Evolutionary conservation across 495 filamentous ascomycete genomes (phyloP), one percentile per base, ranked within the genome.

Genomic region (Aspergillus sclerotioniger): DNA sequence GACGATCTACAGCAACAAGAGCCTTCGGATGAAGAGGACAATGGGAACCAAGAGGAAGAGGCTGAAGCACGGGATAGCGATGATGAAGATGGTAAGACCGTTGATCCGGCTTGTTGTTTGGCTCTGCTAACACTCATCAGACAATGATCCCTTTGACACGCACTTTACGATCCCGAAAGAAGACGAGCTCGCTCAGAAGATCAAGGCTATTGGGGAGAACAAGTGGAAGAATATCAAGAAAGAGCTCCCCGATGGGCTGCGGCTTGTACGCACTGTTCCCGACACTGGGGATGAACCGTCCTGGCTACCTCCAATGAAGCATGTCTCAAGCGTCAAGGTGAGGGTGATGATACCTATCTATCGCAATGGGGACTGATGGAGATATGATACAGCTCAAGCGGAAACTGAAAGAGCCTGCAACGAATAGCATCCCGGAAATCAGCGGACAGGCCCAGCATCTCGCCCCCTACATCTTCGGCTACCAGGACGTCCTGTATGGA

Each of bases 401-500:
- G 31, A 81, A 75, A 60, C 56, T 82, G 29, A 69, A 66, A 47
- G 53, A 65, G 25, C 62, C 73, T 16, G 73, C 71, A 10, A 67
- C 62, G 31, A 67, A 75, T 41, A 21, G 64, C 20, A 54, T 81
- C 7, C 69, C 71, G 17, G 64, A 59, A 19, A 65, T 81, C 35
- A 67, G 59, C 13, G 71, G 68, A 3, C 57, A 70, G 50, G 57
- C 62, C 53, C 65, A 76, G 43, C 62, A 69, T 15, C 50, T 81
- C 4, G 69, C 77, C 3, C 71, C 72, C 6, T 74, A 75, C 57
- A 66, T 82, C 37, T 81, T 95, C 67, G 82, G 85, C 61, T 95
- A 98, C 68, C 81, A 87, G 45, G 93, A 98, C 67, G 56, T 95
- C 13, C 73, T 96, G 10, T 92, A 88, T 69, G 87, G 86, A 50